Evolutionary conservation across 345 rosid species (phyloP).

Genomic region (rapeseed (Brassica napus)): Da-Ae NC_063442.1:29154501-29155000

Average conservation of each 20-base stretch:
- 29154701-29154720: slow-evolving; percentile 40
- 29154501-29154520: slow-evolving; percentile 69
- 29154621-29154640: slow-evolving; percentile 6
- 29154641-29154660: slow-evolving; percentile 21
- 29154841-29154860: no score
- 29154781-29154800: slow-evolving; percentile 93
- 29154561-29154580: neutral
- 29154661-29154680: slow-evolving; percentile 59
- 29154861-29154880: no score
- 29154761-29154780: slow-evolving; percentile 57
- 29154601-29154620: neutral
- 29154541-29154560: slow-evolving; percentile 52
- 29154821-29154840: neutral
- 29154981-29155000: no score
- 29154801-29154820: slow-evolving; percentile 71
- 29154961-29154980: no score
- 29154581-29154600: slow-evolving; percentile 1
- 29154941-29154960: no score
- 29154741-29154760: slow-evolving; percentile 37
- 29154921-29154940: no score
- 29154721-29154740: slow-evolving; percentile 24
- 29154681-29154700: slow-evolving; percentile 40
- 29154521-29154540: slow-evolving; percentile 65
- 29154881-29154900: no score
- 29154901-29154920: no score